Conservation (phyloP, 208 protist species). For the Crithidia bombi region DNA sequence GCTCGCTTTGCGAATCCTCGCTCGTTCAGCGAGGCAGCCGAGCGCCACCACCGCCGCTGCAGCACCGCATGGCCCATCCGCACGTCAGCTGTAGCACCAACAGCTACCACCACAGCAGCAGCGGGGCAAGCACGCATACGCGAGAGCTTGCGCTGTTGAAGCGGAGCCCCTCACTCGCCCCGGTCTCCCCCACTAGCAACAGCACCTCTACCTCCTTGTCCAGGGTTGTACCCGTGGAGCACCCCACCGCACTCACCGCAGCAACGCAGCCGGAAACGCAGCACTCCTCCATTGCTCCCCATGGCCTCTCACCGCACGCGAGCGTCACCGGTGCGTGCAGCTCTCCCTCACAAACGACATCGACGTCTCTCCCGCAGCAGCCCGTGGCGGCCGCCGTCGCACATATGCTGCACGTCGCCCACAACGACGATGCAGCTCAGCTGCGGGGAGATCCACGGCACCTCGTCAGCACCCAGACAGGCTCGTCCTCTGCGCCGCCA, state of each 20-base stretch:
- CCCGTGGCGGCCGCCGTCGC: too few relatives aligned
- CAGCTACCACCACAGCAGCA: background rate
- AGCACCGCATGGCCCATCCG: too few relatives aligned
- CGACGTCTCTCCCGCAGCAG: too few relatives aligned
- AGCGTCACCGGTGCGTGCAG: too few relatives aligned
- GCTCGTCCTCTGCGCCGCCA: too few relatives aligned
- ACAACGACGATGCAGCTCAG: too few relatives aligned
- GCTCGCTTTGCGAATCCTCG: background rate
- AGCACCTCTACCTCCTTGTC: background rate
- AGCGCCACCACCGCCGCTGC: background rate
- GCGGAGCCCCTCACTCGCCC: background rate
- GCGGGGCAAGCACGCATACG: background rate
- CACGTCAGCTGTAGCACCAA: background rate
- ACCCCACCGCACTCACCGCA: background rate
- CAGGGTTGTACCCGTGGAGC: background rate
- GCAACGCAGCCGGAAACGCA: background rate
- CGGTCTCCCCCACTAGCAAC: background rate
- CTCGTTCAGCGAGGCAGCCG: background rate
- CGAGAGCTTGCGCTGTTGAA: background rate
- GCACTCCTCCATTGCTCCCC: too few relatives aligned
- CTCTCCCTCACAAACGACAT: too few relatives aligned
- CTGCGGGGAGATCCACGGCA: too few relatives aligned
- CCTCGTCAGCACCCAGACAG: too few relatives aligned
- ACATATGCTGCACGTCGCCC: too few relatives aligned
- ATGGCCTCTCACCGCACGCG: too few relatives aligned